Evolutionary conservation across 2,329 filamentous ascomycete species (phyloP), one percentile per base, ranked within the genome.

Genomic region (Pestalotiopsis sp.): DNA sequence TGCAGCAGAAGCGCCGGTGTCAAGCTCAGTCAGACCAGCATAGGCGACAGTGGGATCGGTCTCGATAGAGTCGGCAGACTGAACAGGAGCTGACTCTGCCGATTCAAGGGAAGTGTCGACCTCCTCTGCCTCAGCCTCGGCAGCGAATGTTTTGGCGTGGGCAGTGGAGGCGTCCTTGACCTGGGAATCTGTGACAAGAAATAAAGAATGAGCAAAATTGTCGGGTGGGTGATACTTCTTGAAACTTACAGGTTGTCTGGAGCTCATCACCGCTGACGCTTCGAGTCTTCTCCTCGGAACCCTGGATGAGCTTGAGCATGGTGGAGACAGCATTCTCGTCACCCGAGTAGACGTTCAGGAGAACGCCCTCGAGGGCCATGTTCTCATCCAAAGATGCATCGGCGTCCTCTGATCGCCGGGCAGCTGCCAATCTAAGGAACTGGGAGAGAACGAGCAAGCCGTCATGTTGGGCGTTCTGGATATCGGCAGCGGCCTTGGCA

Each of bases 351-450:
- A 96, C 91, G 70, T 91, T 87, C 61, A 94, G 85, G 68, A 97
- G 85, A 41, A 93, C 90, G 66, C 93, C 93, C 81, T 97, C 93
- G 69, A 96, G 90, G 45, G 93, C 93, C 80, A 90, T 90, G 80
- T 91, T 93, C 83, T 95, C 92, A 68, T 94, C 92, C 4, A 86
- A 80, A 56, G 84, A 81, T 62, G 88, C 86, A 73, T 92, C 87
- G 67, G 84, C 87, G 72, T 92, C 92, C 76, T 93, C 91, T 23
- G 89, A 86, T 74, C 92, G 88, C 73, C 93, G 90, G 74, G 92
- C 90, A 68, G 93, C 93, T 69, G 93, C 93, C 49, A 94, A 87
- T 73, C 92, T 90, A 72, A 96, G 83, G 84, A 96, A 97, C 78
- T 94, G 92, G 4, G 93, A 93, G 72, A 96, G 83, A 31, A 89